phyloP scores from a whole-genome alignment of 2,329 filamentous ascomycete genomes.

The Diaporthe citriasiana region DNA sequence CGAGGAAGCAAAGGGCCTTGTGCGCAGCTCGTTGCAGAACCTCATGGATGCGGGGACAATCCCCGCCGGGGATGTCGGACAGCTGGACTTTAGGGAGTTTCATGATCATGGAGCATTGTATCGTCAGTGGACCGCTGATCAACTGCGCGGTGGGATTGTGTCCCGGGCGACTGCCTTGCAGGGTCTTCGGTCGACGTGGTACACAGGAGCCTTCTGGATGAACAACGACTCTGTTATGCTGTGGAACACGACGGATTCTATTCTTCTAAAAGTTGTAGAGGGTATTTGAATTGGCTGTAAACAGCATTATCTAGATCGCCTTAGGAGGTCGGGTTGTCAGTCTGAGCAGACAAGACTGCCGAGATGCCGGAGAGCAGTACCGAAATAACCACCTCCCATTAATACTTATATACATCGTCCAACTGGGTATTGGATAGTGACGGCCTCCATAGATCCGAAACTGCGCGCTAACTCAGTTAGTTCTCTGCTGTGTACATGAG shows the following conservation, averaged over 20 bases:
- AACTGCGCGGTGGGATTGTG: slow-evolving; percentile 5
- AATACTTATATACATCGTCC: no score
- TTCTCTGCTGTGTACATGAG: no score
- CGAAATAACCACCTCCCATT: no score
- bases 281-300: background rate
- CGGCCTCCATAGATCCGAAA: no score
- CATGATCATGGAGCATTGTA: slow-evolving; percentile 1
- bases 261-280: background rate
- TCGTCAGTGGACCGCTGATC: slow-evolving; percentile 4
- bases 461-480: no score
- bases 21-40: slow-evolving; percentile 20
- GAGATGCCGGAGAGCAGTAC: no score
- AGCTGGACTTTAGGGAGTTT: slow-evolving; percentile 2
- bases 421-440: no score
- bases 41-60: slow-evolving; percentile 5
- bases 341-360: no score
- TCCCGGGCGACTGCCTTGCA: slow-evolving; percentile 1
- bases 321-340: background rate
- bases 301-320: background rate
- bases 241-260: slow-evolving; percentile 2
- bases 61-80: background rate
- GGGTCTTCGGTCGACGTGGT: slow-evolving; percentile 14
- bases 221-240: slow-evolving; percentile 16
- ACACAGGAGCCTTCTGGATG: slow-evolving; percentile 20
- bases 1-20: background rate